Conservation (phyloP, 495 filamentous ascomycete species). For the Penicillium salamii region DNA sequence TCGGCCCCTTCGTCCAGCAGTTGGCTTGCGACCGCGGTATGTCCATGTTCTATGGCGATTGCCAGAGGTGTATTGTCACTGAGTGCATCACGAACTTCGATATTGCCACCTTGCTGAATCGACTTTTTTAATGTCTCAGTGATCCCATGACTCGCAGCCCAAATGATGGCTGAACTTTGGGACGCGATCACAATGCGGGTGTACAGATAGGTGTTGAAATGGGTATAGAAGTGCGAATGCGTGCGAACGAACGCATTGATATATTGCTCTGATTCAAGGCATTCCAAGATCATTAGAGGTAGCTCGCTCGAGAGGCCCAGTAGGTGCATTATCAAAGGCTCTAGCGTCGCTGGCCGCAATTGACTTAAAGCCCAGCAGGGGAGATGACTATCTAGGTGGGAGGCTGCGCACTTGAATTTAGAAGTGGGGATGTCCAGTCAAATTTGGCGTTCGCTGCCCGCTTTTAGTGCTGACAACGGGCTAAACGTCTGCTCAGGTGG, state of each 20-base stretch:
- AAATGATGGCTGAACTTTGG: slow-evolving; percentile 21
- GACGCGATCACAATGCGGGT: slow-evolving; percentile 14
- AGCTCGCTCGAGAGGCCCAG: slow-evolving; percentile 23
- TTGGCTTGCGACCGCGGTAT: slow-evolving; percentile 4
- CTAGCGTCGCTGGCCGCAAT: background rate
- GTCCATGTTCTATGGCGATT: slow-evolving; percentile 11
- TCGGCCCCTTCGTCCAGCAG: slow-evolving; percentile 3
- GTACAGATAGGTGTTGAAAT: slow-evolving; percentile 27
- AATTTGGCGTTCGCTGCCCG: too few species aligned
- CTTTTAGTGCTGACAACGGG: too few species aligned
- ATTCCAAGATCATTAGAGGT: slow-evolving; percentile 15
- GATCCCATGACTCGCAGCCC: slow-evolving; percentile 12
- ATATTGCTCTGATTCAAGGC: slow-evolving; percentile 19
- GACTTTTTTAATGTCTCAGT: background rate
- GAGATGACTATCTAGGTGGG: too few species aligned
- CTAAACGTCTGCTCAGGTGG: too few species aligned
- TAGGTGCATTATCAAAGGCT: background rate
- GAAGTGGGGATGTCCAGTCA: too few species aligned
- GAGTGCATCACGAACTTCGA: background rate
- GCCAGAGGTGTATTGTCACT: slow-evolving; percentile 10
- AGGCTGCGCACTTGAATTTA: too few species aligned
- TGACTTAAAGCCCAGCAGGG: too few species aligned
- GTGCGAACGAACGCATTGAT: slow-evolving; percentile 26
- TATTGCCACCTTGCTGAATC: slow-evolving; percentile 1
- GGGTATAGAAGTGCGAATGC: slow-evolving; percentile 18